Conservation (phyloP, 2,329 filamentous ascomycete species). For the Waltergamsia citrina region DNA sequence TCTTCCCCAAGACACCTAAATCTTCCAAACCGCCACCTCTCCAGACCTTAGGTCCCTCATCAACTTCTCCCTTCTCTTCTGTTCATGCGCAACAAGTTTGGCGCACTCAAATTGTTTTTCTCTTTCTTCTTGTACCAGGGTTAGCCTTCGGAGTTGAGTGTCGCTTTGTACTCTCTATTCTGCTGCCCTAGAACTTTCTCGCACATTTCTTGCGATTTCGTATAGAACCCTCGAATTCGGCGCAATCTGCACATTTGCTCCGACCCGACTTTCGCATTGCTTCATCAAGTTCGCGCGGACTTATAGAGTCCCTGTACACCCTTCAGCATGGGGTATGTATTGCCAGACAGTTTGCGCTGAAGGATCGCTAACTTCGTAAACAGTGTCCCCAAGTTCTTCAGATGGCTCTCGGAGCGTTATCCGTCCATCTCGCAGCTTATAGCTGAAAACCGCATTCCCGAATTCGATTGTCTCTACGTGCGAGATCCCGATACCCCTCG, state of each 20-base stretch:
- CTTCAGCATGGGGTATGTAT: slow-evolving; percentile 7
- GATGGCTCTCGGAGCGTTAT: slow-evolving; percentile 99
- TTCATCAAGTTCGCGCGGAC: neutral
- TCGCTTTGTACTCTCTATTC: neutral
- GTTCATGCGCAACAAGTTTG: neutral
- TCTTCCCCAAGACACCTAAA: neutral
- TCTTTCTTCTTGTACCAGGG: neutral
- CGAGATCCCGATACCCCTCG: slow-evolving; percentile 15
- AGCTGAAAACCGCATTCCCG: slow-evolving; percentile 95
- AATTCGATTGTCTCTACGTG: slow-evolving; percentile 95
- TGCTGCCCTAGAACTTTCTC: too few species aligned
- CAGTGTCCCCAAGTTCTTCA: slow-evolving; percentile 81
- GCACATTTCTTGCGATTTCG: neutral
- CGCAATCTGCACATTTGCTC: neutral
- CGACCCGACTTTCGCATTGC: neutral
- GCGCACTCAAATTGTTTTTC: neutral
- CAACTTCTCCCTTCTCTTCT: neutral
- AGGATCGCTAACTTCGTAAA: too few species aligned
- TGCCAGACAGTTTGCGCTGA: slow-evolving; percentile 6
- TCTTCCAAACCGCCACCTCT: neutral
- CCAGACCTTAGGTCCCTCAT: too few species aligned
- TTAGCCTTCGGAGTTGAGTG: neutral
- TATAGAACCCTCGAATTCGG: neutral
- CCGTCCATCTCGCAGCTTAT: slow-evolving; percentile 97
- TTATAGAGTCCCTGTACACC: slow-evolving; percentile 14